Evolutionary conservation across 1,139 yeast species (phyloP), one percentile per base, ranked within the genome.

Genomic region (Lodderomyces theae): DNA sequence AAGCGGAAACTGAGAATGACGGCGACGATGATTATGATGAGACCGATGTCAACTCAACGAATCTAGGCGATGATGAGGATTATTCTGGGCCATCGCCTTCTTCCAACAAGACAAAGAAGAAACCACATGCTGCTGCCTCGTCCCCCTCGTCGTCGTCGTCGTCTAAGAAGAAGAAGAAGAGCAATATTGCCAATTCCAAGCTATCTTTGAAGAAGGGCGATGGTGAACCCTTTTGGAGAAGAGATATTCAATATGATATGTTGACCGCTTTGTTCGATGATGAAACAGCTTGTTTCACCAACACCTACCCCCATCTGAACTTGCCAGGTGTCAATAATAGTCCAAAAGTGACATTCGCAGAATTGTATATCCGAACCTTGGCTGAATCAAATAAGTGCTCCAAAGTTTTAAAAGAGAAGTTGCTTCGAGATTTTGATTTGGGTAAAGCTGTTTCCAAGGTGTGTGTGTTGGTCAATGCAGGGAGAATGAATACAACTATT

Each of bases 401-500:
- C 9, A 84, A 83, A 54, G 80, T 90, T 4, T 71, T 92, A 42
- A 79, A 86, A 45, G 96, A 89, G 51, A 76, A 95, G 49, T 64
- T 92, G 35, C 63, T 84, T 38, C 66, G 69, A 43, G 88, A 85
- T 47, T 74, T 72, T 44, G 77, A 77, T 35, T 73, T 78, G 63
- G 86, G 87, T 2, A 70, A 79, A 38, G 80, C 88, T 12, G 88
- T 88, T 38, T 86, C 89, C 40, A 81, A 87, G 73, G 83, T 88
- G 23, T 87, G 96, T 50, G 64, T 92, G 34, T 70, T 92, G 48
- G 97, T 92, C 21, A 92, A 92, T 58, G 81, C 89, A 35, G 97
- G 97, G 4, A 72, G 97, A 49, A 82, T 92, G 81, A 92, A 92
- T 64, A 92, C 98, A 2, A 92, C 97, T 4, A 82, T 92, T 40